Evolutionary conservation across 306 rosid genomes (phyloP).

Genomic region (Castanea crenata): DNA sequence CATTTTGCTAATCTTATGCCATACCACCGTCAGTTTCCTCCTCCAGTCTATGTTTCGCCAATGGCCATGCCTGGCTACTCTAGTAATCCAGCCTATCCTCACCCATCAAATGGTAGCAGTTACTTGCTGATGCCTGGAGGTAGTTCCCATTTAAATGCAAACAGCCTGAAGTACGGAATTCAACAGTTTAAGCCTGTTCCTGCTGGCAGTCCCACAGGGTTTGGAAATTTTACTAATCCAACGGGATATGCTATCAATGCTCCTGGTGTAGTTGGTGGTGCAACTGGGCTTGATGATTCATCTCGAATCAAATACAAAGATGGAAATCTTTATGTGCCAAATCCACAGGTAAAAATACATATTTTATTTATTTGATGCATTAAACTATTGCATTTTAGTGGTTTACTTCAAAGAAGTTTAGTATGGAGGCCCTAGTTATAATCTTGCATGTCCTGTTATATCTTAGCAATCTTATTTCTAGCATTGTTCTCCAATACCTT

Average conservation of each 20-base stretch:
- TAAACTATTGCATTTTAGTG: neutral
- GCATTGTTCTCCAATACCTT: neutral
- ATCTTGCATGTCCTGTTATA: neutral
- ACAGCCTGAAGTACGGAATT: conserved; percentile 83
- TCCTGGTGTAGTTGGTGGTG: conserved; percentile 88
- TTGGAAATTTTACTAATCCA: conserved; percentile 75
- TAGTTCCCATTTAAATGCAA: conserved; percentile 81
- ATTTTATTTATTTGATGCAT: neutral
- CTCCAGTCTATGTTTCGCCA: conserved; percentile 97
- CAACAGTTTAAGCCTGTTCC: conserved; percentile 95
- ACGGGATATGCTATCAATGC: conserved; percentile 79
- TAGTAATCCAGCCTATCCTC: conserved; percentile 82
- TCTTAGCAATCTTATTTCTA: neutral
- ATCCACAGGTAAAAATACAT: conserved; percentile 70
- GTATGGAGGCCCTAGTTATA: neutral
- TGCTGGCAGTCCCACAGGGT: conserved; percentile 79
- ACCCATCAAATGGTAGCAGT: conserved; percentile 80
- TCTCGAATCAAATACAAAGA: conserved; percentile 92
- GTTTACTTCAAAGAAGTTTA: neutral
- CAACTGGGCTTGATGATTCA: conserved; percentile 79
- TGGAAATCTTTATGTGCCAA: conserved; percentile 78
- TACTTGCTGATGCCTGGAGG: conserved; percentile 96
- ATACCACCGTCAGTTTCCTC: conserved; percentile 77
- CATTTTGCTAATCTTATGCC: conserved; percentile 93
- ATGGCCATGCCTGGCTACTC: conserved; percentile 96